A percentile compares a stretch with the other conserved stretches of the same genome.
Evolutionary conservation across 306 rosid species (phyloP).

Genomic region (Pueraria montana): DNA sequence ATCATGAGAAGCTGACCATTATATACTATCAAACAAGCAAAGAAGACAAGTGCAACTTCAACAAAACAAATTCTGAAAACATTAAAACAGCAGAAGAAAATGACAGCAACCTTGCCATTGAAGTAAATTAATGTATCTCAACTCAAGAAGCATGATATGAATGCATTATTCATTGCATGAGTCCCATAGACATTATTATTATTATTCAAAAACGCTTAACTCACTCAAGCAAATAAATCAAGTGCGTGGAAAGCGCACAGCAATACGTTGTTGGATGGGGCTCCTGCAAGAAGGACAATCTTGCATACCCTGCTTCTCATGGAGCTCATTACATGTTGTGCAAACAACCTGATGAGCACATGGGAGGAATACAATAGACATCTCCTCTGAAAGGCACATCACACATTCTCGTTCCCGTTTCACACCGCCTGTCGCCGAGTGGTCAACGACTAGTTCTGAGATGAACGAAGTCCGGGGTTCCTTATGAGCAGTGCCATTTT

Average conservation of each 20-base stretch:
- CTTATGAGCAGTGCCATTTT: conserved; percentile 50
- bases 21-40: conserved; percentile 5
- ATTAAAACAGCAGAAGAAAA: conserved; percentile 34
- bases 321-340: conserved; percentile 87
- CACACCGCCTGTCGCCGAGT: conserved; percentile 63
- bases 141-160: conserved; percentile 52
- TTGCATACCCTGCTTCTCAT: conserved; percentile 89
- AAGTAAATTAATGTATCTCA: conserved; percentile 57
- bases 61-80: background rate
- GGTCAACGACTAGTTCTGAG: conserved; percentile 57
- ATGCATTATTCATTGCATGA: conserved; percentile 62
- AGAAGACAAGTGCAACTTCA: background rate
- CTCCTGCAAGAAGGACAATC: conserved; percentile 93
- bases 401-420: conserved; percentile 88
- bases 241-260: conserved; percentile 66
- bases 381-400: conserved; percentile 94
- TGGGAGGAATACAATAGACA: conserved; percentile 83
- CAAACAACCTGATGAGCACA: conserved; percentile 95
- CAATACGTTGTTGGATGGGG: conserved; percentile 78
- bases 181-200: conserved; percentile 71
- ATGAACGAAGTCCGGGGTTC: conserved; percentile 49
- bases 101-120: conserved; percentile 43
- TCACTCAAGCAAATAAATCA: conserved; percentile 50
- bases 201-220: conserved; percentile 52
- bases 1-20: background rate